These are phyloP conservation scores for Fistulifera pelliculosa DNA, from an alignment of 108 stramenopile genomes.

Conservation along the genomic window DNA sequence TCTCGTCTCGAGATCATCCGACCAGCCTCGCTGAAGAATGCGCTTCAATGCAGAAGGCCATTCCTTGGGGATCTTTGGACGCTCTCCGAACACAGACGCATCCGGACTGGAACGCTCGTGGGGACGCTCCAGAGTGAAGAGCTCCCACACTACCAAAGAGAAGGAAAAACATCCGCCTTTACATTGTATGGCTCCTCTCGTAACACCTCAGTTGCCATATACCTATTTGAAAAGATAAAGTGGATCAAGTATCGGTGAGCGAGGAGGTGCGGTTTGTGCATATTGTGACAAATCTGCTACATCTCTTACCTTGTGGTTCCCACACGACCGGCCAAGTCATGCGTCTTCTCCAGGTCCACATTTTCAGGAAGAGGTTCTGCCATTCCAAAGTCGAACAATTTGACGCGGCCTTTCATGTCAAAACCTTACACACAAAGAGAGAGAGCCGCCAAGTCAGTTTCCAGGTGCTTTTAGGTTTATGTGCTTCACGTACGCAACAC, in stretches of 20 bases:
- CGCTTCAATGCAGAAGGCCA: slow-evolving; percentile 30
- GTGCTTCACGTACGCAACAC: too few relatives aligned
- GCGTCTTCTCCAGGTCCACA: too few relatives aligned
- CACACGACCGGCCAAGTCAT: too few relatives aligned
- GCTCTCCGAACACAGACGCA: slow-evolving; percentile 30
- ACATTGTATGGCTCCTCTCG: slow-evolving; percentile 33
- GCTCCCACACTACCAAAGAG: slow-evolving; percentile 32
- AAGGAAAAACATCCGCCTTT: slow-evolving; percentile 56
- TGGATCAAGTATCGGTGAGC: too few relatives aligned
- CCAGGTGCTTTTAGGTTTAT: too few relatives aligned
- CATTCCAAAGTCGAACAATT: slow-evolving; percentile 67
- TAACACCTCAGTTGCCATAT: slow-evolving; percentile 27
- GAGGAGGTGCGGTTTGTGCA: too few relatives aligned
- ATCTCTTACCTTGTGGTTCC: too few relatives aligned
- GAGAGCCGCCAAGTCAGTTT: too few relatives aligned
- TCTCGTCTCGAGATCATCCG: slow-evolving; percentile 17
- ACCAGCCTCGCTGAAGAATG: slow-evolving; percentile 32
- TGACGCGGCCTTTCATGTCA: slow-evolving; percentile 6
- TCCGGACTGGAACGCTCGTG: too few relatives aligned
- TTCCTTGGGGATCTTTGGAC: slow-evolving; percentile 23
- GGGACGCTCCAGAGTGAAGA: slow-evolving; percentile 18
- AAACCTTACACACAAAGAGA: too few relatives aligned
- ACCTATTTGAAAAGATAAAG: too few relatives aligned
- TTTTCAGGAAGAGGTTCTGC: slow-evolving; percentile 9
- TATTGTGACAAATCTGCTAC: too few relatives aligned